Evolutionary conservation across 148 eudicot species (phyloP).

Genomic region (Vaccinium corymbosum): DNA sequence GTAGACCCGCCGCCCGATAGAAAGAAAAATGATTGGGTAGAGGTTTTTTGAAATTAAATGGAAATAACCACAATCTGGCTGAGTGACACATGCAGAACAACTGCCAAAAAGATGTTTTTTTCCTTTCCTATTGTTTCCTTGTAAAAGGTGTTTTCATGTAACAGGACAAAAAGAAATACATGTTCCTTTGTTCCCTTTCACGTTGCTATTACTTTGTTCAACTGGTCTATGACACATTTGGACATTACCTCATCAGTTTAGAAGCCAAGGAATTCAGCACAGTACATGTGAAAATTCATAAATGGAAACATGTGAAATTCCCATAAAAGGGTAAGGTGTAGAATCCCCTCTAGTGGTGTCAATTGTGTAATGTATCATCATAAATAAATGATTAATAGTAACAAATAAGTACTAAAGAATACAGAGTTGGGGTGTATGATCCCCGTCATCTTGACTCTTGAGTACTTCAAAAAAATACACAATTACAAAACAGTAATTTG

Average conservation of each 20-base stretch:
- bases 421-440: not conserved
- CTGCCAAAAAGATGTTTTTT: slow-evolving; percentile 2
- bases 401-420: not conserved
- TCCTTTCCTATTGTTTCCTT: not conserved
- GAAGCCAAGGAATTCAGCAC: not conserved
- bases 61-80: not conserved
- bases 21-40: not conserved
- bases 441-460: not conserved
- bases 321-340: not conserved
- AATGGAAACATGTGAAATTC: not conserved
- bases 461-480: not conserved
- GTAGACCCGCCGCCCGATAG: not conserved
- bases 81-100: not conserved
- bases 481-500: not conserved
- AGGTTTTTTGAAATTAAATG: not conserved
- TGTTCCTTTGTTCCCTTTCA: not conserved
- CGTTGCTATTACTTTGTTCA: not conserved
- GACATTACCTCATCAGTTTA: not conserved
- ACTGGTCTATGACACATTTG: not conserved
- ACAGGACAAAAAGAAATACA: not conserved
- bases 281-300: not conserved
- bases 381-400: not conserved
- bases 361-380: not conserved
- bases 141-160: not conserved
- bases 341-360: not conserved